These are phyloP conservation scores for Penicillium concentricum DNA, from an alignment of 2,329 filamentous ascomycete genomes.

Conservation along the genomic window DNA sequence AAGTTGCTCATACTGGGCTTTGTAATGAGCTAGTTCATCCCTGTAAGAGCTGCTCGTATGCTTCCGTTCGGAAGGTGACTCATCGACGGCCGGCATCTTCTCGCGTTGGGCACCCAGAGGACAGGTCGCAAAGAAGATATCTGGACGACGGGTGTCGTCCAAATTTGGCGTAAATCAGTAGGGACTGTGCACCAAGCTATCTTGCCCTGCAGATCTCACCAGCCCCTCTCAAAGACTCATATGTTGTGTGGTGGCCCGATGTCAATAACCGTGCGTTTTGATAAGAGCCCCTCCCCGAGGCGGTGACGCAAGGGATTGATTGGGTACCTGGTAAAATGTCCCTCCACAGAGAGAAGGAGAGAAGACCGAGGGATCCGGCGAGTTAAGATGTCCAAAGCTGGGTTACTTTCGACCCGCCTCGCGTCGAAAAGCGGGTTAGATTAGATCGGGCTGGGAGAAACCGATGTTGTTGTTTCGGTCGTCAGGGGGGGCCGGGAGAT, in stretches of 20 bases:
- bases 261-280: constrained; percentile 20
- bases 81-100: constrained; percentile 41
- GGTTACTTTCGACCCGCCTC: constrained; percentile 10
- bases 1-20: constrained; percentile 88
- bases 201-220: constrained; percentile 6
- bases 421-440: constrained; percentile 22
- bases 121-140: constrained; percentile 17
- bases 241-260: constrained; percentile 15
- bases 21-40: constrained; percentile 90
- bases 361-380: constrained; percentile 1
- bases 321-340: constrained; percentile 17
- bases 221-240: constrained; percentile 17
- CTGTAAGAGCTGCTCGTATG: constrained; percentile 50
- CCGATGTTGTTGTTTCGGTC: constrained; percentile 26
- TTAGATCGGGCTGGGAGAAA: constrained; percentile 21
- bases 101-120: constrained; percentile 22
- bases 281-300: constrained; percentile 35
- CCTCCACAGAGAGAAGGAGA: constrained; percentile 14
- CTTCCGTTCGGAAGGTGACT: constrained; percentile 39
- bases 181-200: constrained; percentile 3
- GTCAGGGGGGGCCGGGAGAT: constrained; percentile 20
- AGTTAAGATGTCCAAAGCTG: constrained; percentile 5
- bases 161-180: constrained; percentile 3
- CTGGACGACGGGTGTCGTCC: constrained; percentile 11
- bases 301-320: constrained; percentile 36